These are phyloP conservation scores for Mycena olivaceomarginata DNA, from an alignment of 768 basidiomycete genomes.

Conservation along the genomic window DNA sequence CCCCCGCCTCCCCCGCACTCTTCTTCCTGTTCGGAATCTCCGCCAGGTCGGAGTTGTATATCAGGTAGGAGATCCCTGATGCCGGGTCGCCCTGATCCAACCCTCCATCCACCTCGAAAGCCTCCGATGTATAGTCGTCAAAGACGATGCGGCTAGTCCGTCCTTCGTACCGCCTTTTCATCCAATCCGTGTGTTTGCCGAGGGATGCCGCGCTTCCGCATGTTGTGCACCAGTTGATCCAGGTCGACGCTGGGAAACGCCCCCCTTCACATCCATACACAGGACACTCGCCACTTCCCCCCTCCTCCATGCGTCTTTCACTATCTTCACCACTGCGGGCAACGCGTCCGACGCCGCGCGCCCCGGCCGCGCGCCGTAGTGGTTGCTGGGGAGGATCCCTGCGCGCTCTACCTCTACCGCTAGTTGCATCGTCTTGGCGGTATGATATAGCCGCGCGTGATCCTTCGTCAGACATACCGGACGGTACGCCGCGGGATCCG, in stretches of 20 bases:
- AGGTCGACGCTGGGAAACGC: conserved; percentile 64
- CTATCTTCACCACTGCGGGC: conserved; percentile 52
- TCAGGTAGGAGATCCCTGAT: no score
- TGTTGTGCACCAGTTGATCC: conserved; percentile 44
- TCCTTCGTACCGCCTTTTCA: no score
- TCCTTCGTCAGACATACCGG: conserved; percentile 60
- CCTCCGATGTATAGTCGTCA: no score
- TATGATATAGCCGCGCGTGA: conserved; percentile 44
- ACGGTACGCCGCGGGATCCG: conserved; percentile 54
- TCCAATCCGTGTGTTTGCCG: conserved; percentile 40
- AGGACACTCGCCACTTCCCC: conserved; percentile 42
- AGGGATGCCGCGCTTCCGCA: conserved; percentile 47
- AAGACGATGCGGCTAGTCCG: no score
- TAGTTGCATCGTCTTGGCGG: conserved; percentile 19
- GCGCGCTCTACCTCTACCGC: conserved; percentile 53
- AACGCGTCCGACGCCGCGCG: conserved; percentile 59
- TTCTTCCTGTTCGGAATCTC: no score
- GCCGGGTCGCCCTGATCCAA: no score
- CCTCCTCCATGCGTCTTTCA: conserved; percentile 61
- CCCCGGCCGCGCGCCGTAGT: conserved; percentile 56
- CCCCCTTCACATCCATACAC: conserved; percentile 61
- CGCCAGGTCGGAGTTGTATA: no score
- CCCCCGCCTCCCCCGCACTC: no score
- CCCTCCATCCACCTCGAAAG: no score
- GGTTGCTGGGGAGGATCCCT: conserved; percentile 49